These are phyloP conservation scores for Suillus plorans DNA, from an alignment of 768 basidiomycete genomes.

Conservation along the genomic window DNA sequence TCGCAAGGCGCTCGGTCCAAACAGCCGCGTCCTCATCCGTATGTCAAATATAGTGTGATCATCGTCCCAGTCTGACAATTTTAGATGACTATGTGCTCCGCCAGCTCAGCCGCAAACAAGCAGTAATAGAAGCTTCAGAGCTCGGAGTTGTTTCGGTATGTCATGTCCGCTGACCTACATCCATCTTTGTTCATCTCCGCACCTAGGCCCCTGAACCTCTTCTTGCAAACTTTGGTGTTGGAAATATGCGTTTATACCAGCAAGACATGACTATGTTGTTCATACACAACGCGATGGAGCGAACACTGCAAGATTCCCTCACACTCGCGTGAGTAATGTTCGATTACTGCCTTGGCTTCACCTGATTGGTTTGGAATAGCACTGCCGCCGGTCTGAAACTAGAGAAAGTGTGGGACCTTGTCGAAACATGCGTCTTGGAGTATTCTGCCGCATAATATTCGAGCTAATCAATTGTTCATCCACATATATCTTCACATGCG, in stretches of 20 bases:
- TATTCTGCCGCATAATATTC: conserved; percentile 19
- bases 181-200: neutral
- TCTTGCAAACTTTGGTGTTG: too few species aligned
- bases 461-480: neutral
- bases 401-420: conserved; percentile 25
- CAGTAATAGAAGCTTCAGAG: conserved; percentile 12
- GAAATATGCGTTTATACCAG: conserved; percentile 21
- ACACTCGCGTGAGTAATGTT: conserved; percentile 14
- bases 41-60: too few species aligned
- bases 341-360: too few species aligned
- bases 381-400: too few species aligned
- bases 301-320: conserved; percentile 27
- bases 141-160: conserved; percentile 16
- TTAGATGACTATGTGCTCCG: too few species aligned
- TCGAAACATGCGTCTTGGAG: conserved; percentile 24
- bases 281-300: conserved; percentile 31
- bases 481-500: too few species aligned
- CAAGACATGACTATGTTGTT: conserved; percentile 32
- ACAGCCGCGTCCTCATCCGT: too few species aligned
- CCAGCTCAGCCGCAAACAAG: conserved; percentile 15
- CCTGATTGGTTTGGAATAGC: too few species aligned
- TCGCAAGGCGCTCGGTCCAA: too few species aligned
- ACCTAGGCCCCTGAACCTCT: conserved; percentile 30
- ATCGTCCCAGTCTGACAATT: too few species aligned
- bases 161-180: neutral